Evolutionary conservation across 2,329 filamentous ascomycete species (phyloP), one percentile per base, ranked within the genome.

Genomic region (Capronia coronata): DNA sequence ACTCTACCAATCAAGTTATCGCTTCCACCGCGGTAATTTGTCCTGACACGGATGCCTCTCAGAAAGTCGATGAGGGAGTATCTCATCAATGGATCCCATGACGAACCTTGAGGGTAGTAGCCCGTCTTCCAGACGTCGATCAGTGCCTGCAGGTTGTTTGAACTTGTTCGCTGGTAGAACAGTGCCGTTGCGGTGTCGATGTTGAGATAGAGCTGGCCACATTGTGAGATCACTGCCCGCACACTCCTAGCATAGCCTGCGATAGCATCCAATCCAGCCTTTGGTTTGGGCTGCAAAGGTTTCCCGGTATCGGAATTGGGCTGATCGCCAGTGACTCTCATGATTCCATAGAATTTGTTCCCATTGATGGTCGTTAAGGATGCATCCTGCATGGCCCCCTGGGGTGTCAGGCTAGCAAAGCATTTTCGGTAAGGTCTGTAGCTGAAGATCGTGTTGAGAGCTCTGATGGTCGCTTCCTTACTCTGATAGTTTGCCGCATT

Each of bases 361-460:
- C 45, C 43, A 23, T 41, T 41, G 4, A 41, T n/a, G 2, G 46
- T 46, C 14, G 49, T 52, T 16, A 49, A 29, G 1, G 6, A 1
- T 10, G 52, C 44, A 18, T 18, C 18, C 16, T 40, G 16, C 3
- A 18, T 27, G 7, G 11, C 18, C 19, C 14, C 34, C 6, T 37
- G 34, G 8, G 14, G 7, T 2, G 34, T 19, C 6, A 18, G 16
- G 14, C 14, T 8, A 18, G 34, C 7, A 16, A 47, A 43, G 13
- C 39, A 46, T 38, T 10, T 4, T 13, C 38, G 41, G 30, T 52
- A 39, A 10, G 49, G 49, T 13, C 42, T 23, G 25, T 53, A 44
- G 46, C 51, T 53, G 18, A 53, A 42, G 34, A 49, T 38, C 14
- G 41, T 43, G 23, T 53, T 53, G 19, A 53, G 19, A 8, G 47